Evolutionary conservation across 1,284 basidiomycete genomes (phyloP), one percentile per base, ranked within the genome.

Genomic region (Ceratobasidium papillatum): DNA sequence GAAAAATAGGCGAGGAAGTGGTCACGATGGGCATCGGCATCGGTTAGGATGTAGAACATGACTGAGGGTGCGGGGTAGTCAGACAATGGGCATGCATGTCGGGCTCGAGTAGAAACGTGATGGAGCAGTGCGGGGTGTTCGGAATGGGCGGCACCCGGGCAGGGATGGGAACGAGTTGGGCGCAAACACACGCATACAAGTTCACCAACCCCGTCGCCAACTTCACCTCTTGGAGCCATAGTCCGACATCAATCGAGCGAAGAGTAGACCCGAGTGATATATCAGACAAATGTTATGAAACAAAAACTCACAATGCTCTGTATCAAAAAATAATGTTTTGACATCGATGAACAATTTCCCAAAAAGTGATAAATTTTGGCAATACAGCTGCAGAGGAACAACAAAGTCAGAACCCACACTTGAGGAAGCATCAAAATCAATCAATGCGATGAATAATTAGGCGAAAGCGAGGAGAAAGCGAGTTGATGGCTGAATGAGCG

Each of bases 341-440:
- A 97, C 93, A 80, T 99, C 97, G 80, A 99, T 98, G 82, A 99
- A 99, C n/a, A 99, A 86, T 82, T 99, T 99, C 52, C 96, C 97
- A 80, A 99, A 99, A 2, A 99, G 86, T 38, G 95, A 94, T 34
- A 99, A 84, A 80, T 97, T 97, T 82, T 99, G 97, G 81, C 95
- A 98, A 80, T 97, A 99, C 11, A 98, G 86, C 94, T 97, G 80
- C 3, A 3, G 61, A 5, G 75, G 34, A 73, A 75, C 34, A 22
- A 25, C 19, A 36, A n/a, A 25, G 45, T 56, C 34, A 77, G 74
- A 68, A 65, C 38, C 43, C 12, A 38, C 38, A 12, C 41, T 17
- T 54, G 38, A 62, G 7, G 30, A 36, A 32, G 38, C 45, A 32
- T 19, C 9, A 7, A 36, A 49, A 27, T 25, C 41, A 51, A 34